Base-by-base conservation (phyloP, 2,329 filamentous ascomycete genomes). In the Sphaerulina vaccinii region DNA sequence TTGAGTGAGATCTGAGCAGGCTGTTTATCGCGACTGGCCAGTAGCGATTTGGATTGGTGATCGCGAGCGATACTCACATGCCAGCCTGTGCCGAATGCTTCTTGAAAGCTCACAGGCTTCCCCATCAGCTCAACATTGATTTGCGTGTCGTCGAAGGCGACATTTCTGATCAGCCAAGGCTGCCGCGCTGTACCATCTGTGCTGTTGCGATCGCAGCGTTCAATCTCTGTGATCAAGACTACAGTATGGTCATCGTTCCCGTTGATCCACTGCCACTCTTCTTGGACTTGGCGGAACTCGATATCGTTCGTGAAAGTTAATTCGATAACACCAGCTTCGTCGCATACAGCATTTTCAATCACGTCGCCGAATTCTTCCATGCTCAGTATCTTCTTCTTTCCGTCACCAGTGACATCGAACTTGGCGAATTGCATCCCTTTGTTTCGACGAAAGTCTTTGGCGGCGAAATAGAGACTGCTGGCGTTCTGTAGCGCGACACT, bases 11-110 rank as follows among this genome's bases (percentile, higher is more conserved):
- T 53, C n/a, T 41, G 46, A 21, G 18, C 32, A 21, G 21, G 49
- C 43, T 35, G 46, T 32, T 9, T 24, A 11, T 21, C 33, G 40
- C 29, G 39, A 27, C 9, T 38, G 33, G 11, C 5, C 2, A 42
- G 21, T 6, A 5, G 22, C 11, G 16, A 13, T 52, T 6, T 15
- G 8, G 42, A 8, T 22, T 21, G 24, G 27, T 16, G 21, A 13
- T 37, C 35, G 13, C 24, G 50, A 15, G 41, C 29, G n/a, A 38
- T 43, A 22, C 42, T 49, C 5, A 52, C 23, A 47, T 40, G 22
- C 49, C 49, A 52, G 22, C 35, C 40, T 8, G 29, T 47, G 19
- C 48, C 48, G 33, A 52, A 52, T 23, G 49, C 49, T 36, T 51
- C 41, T 24, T 33, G 19, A 24, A 46, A 52, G 23, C 22, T 35